phyloP scores from a whole-genome alignment of 2,329 filamentous ascomycete genomes.

The Ceratocystis huliohia region DNA sequence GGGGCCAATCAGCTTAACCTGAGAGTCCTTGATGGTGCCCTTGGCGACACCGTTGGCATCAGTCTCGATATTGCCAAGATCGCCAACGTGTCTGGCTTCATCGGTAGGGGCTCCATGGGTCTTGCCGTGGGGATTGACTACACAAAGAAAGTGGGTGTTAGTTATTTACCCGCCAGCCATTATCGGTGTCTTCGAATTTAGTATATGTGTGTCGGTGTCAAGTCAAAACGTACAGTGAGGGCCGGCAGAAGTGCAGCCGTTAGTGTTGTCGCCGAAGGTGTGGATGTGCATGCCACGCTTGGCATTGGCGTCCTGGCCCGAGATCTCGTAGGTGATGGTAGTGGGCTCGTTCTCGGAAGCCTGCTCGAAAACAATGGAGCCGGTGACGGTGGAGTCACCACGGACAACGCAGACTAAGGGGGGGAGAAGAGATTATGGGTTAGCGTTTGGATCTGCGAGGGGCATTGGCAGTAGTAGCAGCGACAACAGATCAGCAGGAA shows the following conservation, averaged over 20 bases:
- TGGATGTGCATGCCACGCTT: constrained; percentile 98
- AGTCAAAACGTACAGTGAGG: constrained; percentile 70
- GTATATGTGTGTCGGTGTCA: too few species aligned
- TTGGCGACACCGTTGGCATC: constrained; percentile 83
- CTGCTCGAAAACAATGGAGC: constrained; percentile 94
- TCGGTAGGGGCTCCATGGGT: constrained; percentile 79
- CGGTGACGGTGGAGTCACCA: constrained; percentile 91
- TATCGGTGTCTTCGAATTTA: too few species aligned
- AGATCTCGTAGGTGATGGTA: constrained; percentile 83
- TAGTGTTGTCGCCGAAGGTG: constrained; percentile 99
- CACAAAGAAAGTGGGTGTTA: not conserved
- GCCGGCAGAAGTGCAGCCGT: constrained; percentile 95
- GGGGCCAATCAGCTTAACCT: constrained; percentile 90
- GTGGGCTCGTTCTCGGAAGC: constrained; percentile 67
- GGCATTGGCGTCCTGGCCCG: constrained; percentile 84
- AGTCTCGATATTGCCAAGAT: constrained; percentile 94
- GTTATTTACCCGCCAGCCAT: not conserved
- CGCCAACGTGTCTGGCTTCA: constrained; percentile 82
- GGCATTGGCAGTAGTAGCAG: constrained; percentile 1
- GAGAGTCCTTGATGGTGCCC: constrained; percentile 65
- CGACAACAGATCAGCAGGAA: not conserved
- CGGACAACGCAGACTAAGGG: constrained; percentile 83
- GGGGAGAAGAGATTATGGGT: constrained; percentile 17
- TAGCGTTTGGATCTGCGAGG: constrained; percentile 8
- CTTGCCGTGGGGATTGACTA: constrained; percentile 93